Evolutionary conservation across 2,329 filamentous ascomycete species (phyloP).

Genomic region (Hysterium pulicare): DNA sequence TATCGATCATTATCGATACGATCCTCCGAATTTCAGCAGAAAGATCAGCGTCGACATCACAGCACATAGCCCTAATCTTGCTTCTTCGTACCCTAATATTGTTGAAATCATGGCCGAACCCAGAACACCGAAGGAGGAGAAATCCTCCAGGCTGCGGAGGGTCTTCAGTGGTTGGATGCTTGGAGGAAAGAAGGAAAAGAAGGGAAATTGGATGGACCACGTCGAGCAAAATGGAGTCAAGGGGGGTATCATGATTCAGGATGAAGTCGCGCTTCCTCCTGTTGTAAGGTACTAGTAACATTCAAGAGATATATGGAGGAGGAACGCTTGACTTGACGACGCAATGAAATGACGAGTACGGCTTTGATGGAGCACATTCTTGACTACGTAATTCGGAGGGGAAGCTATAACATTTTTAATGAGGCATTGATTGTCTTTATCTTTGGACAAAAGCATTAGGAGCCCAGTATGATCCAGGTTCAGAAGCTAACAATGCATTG

Average conservation of each 20-base stretch:
- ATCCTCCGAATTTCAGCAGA: slow-evolving; percentile 12
- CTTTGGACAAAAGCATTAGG: too few relatives aligned
- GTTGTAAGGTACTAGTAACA: slow-evolving; percentile 10
- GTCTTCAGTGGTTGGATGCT: slow-evolving; percentile 8
- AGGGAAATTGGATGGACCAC: slow-evolving; percentile 27
- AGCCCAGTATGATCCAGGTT: too few relatives aligned
- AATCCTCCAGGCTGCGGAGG: slow-evolving; percentile 6
- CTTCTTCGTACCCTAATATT: not conserved
- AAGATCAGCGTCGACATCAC: slow-evolving; percentile 8
- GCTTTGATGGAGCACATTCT: too few relatives aligned
- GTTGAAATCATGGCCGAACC: slow-evolving; percentile 21
- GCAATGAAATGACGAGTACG: too few relatives aligned
- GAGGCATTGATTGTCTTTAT: too few relatives aligned
- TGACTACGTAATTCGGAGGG: too few relatives aligned
- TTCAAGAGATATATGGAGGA: too few relatives aligned
- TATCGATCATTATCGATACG: slow-evolving; percentile 10
- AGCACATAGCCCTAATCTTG: not conserved
- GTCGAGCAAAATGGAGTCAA: slow-evolving; percentile 25
- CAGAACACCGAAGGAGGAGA: not conserved
- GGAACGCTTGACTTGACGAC: too few relatives aligned
- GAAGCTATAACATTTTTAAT: too few relatives aligned
- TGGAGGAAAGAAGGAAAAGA: slow-evolving; percentile 15
- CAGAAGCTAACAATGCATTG: too few relatives aligned
- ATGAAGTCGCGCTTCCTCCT: slow-evolving; percentile 10
- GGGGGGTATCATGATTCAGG: slow-evolving; percentile 17